A percentile compares a stretch with the other conserved stretches of the same genome.
Evolutionary conservation across 352 stramenopile genomes (phyloP).

Genomic region (Phytophthora sojae): DNA sequence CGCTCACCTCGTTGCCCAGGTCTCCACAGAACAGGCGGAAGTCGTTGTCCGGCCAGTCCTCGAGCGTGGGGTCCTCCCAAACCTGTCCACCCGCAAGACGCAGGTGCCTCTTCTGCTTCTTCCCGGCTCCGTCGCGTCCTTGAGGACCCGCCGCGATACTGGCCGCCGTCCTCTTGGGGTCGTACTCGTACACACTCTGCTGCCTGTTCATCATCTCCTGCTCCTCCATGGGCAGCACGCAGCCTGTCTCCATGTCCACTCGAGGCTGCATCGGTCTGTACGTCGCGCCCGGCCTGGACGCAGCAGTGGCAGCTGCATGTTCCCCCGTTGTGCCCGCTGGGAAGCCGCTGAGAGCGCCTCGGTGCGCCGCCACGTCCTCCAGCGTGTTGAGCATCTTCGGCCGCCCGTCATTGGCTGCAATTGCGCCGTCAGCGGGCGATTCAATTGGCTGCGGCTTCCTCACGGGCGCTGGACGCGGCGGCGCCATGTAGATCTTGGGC

Average conservation of each 20-base stretch:
- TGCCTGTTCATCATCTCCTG: slow-evolving; percentile 85
- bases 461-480: slow-evolving; percentile 61
- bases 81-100: slow-evolving; percentile 86
- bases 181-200: slow-evolving; percentile 88
- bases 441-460: slow-evolving; percentile 29
- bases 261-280: slow-evolving; percentile 46
- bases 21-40: slow-evolving; percentile 97
- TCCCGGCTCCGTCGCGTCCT: not conserved
- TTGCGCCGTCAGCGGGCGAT: not conserved
- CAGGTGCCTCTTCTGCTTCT: slow-evolving; percentile 63
- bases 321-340: slow-evolving; percentile 62
- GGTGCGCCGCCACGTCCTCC: slow-evolving; percentile 53
- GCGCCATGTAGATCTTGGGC: slow-evolving; percentile 75
- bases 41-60: slow-evolving; percentile 97
- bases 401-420: slow-evolving; percentile 10
- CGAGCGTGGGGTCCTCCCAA: slow-evolving; percentile 93
- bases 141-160: slow-evolving; percentile 29
- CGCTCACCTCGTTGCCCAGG: slow-evolving; percentile 93
- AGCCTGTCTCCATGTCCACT: slow-evolving; percentile 76
- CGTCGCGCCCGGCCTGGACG: not conserved
- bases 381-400: slow-evolving; percentile 53
- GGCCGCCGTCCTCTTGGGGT: slow-evolving; percentile 57
- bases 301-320: slow-evolving; percentile 36
- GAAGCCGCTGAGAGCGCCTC: slow-evolving; percentile 76
- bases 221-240: slow-evolving; percentile 70